phyloP scores from a whole-genome alignment of 176 grass and related monocot genomes.

The Oryza longistaminata region DNA sequence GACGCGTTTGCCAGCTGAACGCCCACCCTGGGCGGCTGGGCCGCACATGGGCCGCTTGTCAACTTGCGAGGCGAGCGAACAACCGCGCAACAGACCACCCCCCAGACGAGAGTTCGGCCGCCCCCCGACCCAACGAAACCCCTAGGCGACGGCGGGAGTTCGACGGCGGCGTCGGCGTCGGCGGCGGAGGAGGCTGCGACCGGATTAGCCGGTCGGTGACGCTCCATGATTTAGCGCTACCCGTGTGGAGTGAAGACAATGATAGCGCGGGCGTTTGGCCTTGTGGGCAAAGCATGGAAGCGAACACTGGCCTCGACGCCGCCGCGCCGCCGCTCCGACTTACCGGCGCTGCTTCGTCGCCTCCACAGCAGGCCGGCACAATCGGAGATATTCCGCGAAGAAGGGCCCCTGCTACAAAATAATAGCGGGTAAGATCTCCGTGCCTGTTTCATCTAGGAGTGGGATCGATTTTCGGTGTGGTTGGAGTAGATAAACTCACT shows the following conservation, averaged over 20 bases:
- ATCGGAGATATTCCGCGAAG: background rate
- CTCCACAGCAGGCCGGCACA: background rate
- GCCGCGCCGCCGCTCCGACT: background rate
- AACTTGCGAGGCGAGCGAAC: too few relatives aligned
- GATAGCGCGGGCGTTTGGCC: background rate
- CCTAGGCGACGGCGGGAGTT: too few relatives aligned
- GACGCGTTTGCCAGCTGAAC: too few relatives aligned
- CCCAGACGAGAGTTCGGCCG: too few relatives aligned
- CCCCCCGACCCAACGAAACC: too few relatives aligned
- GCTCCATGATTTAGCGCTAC: background rate
- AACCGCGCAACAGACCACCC: too few relatives aligned
- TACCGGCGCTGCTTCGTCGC: background rate
- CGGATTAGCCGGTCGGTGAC: too few relatives aligned
- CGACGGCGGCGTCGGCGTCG: too few relatives aligned
- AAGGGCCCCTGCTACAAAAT: background rate
- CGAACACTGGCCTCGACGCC: background rate
- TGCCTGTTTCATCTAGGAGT: background rate
- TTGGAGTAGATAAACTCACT: background rate
- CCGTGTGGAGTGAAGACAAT: background rate
- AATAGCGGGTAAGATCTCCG: background rate
- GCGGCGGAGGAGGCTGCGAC: too few relatives aligned
- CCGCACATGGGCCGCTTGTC: too few relatives aligned
- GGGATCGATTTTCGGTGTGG: background rate
- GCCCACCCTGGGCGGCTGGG: too few relatives aligned
- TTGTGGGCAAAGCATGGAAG: background rate